Evolutionary conservation across 352 stramenopile genomes (phyloP).

Genomic region (Globisporangium barbulae): DNA sequence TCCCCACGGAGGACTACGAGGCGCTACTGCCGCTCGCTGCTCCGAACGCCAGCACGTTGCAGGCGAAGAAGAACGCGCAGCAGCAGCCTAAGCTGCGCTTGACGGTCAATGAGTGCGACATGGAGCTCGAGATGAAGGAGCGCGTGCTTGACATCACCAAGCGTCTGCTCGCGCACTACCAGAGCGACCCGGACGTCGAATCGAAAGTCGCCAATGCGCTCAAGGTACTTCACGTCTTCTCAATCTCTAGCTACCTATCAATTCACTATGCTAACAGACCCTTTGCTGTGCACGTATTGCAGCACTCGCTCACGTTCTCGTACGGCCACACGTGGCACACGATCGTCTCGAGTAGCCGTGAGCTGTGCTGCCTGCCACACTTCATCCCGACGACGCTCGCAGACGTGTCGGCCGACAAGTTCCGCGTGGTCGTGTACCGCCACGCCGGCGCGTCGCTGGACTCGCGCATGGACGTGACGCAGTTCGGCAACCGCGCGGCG

Average conservation of each 20-base stretch:
- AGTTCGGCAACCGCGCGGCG: constrained; percentile 52
- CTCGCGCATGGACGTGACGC: constrained; percentile 50
- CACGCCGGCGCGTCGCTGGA: constrained; percentile 54
- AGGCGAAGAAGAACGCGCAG: constrained; percentile 29
- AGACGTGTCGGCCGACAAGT: constrained; percentile 51
- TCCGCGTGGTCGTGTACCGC: constrained; percentile 69
- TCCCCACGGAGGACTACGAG: constrained; percentile 33
- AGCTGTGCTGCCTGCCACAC: constrained; percentile 60
- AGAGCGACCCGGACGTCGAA: constrained; percentile 33
- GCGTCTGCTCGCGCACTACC: constrained; percentile 39
- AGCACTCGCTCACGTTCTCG: constrained; percentile 55
- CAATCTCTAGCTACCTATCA: neutral
- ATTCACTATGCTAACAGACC: neutral
- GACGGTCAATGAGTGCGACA: constrained; percentile 35
- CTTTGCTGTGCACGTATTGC: constrained; percentile 1
- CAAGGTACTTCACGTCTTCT: constrained; percentile 30
- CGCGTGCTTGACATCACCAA: constrained; percentile 34
- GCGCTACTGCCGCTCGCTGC: constrained; percentile 13
- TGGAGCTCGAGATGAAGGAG: constrained; percentile 43
- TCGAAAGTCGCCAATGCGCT: constrained; percentile 52
- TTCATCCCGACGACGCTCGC: constrained; percentile 34
- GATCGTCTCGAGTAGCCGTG: constrained; percentile 43
- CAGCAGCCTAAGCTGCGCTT: constrained; percentile 41
- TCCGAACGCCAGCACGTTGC: neutral
- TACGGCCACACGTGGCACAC: constrained; percentile 77